phyloP scores from a whole-genome alignment of 1,139 yeast species.

The Komagataea norvegica region DNA sequence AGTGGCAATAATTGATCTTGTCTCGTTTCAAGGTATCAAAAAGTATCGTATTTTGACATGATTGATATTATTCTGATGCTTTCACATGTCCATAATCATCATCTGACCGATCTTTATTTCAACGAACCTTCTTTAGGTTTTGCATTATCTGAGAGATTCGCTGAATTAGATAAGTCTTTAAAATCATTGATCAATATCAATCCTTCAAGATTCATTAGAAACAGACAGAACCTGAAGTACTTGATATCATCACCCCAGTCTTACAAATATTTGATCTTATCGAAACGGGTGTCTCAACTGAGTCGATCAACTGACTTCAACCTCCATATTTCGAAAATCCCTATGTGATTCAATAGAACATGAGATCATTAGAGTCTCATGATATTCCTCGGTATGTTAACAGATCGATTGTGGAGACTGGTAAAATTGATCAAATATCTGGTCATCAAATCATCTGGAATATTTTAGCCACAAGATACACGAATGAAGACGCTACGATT shows the following conservation, averaged over 20 bases:
- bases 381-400: constrained; percentile 88
- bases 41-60: too few species aligned
- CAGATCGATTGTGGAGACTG: constrained; percentile 86
- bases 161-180: constrained; percentile 40
- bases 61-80: too few species aligned
- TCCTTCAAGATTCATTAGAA: constrained; percentile 59
- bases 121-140: constrained; percentile 78
- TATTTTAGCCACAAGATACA: constrained; percentile 87
- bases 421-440: constrained; percentile 82
- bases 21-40: too few species aligned
- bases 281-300: constrained; percentile 78
- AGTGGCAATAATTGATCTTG: too few species aligned
- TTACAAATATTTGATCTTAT: constrained; percentile 24
- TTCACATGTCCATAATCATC: too few species aligned
- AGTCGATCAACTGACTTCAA: constrained; percentile 77
- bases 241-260: constrained; percentile 41
- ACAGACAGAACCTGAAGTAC: constrained; percentile 62
- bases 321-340: constrained; percentile 72
- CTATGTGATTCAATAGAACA: constrained; percentile 74
- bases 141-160: constrained; percentile 59
- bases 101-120: too few species aligned
- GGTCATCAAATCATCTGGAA: constrained; percentile 99
- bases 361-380: constrained; percentile 84
- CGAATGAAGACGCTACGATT: constrained; percentile 76
- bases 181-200: constrained; percentile 44